Evolutionary conservation across 2,329 filamentous ascomycete genomes (phyloP), one percentile per base, ranked within the genome.

Genomic region (Scedosporium aurantiacum): DNA sequence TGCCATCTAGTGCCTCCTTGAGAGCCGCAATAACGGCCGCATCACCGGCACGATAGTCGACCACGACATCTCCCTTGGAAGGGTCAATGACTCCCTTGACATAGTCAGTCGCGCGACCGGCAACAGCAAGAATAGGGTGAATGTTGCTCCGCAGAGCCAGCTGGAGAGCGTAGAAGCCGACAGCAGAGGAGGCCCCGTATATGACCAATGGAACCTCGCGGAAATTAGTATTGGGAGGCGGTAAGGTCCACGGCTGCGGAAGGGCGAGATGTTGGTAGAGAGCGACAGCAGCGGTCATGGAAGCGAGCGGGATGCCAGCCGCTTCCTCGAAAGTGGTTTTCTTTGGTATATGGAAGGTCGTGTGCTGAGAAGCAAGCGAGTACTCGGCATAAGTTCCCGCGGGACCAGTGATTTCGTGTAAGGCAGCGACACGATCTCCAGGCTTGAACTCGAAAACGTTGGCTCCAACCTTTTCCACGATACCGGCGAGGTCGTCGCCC

Each of bases 381-480:
- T 86, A 87, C 67, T 87, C 83, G 3, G 84, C 85, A 63, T 79
- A 88, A 6, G 75, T 78, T 2, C 85, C 85, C 41, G 76, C 68
- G 0, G 77, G 73, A 0, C 72, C 71, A 52, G 70, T 65, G 76
- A 86, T 84, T 64, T 82, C 72, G 61, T 80, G 78, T 59, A 79
- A 79, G 0, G 75, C 76, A 0, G 75, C 76, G 25, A 81, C 78
- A 32, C 78, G 73, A 62, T 80, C 78, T 16, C 78, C 79, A 6
- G 61, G 56, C n/a, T 60, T 55, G 55, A 68, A 67, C 21, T 63
- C 64, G 10, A 28, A 54, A 8, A 68, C 65, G 1, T 62, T 63
- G 2, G 58, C 52, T 6, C 68, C 68, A 16, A 68, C 62, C 10
- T 58, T 45, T 14, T 66, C 62, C 32, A 69, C 62, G 7, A 63